phyloP scores from a whole-genome alignment of 2,329 filamentous ascomycete species.

The Clarireedia sp. region DNA sequence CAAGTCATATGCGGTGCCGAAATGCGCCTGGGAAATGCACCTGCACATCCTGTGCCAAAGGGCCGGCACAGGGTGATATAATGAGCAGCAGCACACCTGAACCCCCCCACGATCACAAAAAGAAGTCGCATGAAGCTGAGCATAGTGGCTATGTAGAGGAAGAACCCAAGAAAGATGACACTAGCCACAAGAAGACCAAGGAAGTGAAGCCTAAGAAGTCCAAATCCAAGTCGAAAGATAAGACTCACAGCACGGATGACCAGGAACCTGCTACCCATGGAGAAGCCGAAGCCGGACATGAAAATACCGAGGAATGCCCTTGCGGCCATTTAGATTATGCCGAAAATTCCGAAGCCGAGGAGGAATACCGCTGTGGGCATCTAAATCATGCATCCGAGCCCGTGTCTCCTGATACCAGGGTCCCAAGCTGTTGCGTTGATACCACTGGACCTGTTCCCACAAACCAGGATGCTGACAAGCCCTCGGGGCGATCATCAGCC shows the following conservation, averaged over 20 bases:
- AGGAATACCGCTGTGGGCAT: not conserved
- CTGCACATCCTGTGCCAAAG: slow-evolving; percentile 7
- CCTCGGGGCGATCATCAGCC: too few species aligned
- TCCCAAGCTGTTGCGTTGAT: slow-evolving; percentile 7
- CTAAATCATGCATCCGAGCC: not conserved
- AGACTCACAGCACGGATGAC: not conserved
- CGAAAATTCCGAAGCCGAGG: not conserved
- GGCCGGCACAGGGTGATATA: too few species aligned
- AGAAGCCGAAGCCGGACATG: not conserved
- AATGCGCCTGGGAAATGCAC: not conserved
- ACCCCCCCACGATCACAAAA: too few species aligned
- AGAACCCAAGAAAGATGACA: not conserved
- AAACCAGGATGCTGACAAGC: too few species aligned
- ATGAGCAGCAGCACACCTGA: too few species aligned
- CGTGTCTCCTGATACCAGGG: not conserved
- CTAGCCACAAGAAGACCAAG: not conserved
- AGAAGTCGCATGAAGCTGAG: too few species aligned
- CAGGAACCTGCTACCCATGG: not conserved
- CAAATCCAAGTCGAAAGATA: not conserved
- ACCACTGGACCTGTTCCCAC: not conserved
- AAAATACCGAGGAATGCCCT: not conserved
- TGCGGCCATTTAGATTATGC: not conserved
- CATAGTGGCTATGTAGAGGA: too few species aligned
- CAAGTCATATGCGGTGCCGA: slow-evolving; percentile 6
- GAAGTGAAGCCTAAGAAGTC: not conserved